Percentiles rank a stretch among this genome's conserved stretches.
Evolutionary conservation across 495 filamentous ascomycete species (phyloP).

Genomic region (Penicillium lividum): DNA sequence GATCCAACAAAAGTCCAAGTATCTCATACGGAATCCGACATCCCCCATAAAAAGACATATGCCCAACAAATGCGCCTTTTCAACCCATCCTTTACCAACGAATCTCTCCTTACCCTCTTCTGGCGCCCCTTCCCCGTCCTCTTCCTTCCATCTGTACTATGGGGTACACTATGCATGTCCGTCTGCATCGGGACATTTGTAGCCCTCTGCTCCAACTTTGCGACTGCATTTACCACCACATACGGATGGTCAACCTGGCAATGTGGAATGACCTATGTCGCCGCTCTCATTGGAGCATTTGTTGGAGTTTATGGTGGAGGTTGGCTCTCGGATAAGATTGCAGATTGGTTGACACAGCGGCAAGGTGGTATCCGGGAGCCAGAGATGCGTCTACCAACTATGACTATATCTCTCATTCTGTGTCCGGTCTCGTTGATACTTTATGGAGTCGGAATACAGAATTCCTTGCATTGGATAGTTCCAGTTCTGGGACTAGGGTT

Average conservation of each 20-base stretch:
- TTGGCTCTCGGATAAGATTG: slow-evolving; percentile 48
- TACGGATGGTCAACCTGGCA: slow-evolving; percentile 50
- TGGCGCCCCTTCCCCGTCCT: slow-evolving; percentile 29
- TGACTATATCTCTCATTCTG: slow-evolving; percentile 41
- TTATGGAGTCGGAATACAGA: slow-evolving; percentile 51
- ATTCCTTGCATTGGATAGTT: slow-evolving; percentile 54
- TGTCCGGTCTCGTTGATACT: slow-evolving; percentile 47
- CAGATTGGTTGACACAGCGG: slow-evolving; percentile 50
- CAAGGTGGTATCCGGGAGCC: slow-evolving; percentile 54
- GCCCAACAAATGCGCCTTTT: not conserved
- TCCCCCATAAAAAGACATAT: slow-evolving; percentile 4
- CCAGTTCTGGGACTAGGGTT: slow-evolving; percentile 51
- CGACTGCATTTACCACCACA: slow-evolving; percentile 39
- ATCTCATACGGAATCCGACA: not conserved
- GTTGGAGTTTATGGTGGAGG: slow-evolving; percentile 51
- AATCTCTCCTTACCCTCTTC: not conserved
- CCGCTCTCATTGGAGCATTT: slow-evolving; percentile 47
- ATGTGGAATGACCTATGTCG: slow-evolving; percentile 48
- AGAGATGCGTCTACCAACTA: slow-evolving; percentile 54
- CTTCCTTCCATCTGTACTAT: slow-evolving; percentile 50
- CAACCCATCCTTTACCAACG: not conserved
- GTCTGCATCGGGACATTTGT: slow-evolving; percentile 55
- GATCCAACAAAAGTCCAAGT: not conserved
- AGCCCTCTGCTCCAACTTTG: slow-evolving; percentile 51
- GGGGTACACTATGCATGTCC: slow-evolving; percentile 47